Evolutionary conservation across 2,329 filamentous ascomycete genomes (phyloP).

Genomic region (Diplodia mutila): DNA sequence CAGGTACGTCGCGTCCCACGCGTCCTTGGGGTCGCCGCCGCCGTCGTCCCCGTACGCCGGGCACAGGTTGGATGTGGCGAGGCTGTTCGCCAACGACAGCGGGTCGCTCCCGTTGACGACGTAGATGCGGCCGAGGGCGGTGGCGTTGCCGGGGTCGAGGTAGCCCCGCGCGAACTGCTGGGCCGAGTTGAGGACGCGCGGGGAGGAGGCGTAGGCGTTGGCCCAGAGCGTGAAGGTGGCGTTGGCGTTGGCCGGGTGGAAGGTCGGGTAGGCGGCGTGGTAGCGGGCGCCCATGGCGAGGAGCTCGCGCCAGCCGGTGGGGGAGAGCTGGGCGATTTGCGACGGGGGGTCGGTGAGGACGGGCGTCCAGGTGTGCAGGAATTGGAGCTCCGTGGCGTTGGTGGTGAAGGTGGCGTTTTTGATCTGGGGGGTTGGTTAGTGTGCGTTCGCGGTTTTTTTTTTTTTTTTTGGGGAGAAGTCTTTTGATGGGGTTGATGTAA

Average conservation of each 20-base stretch:
- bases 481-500: no score
- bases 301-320: conserved; percentile 66
- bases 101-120: conserved; percentile 62
- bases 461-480: no score
- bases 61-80: conserved; percentile 66
- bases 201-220: conserved; percentile 61
- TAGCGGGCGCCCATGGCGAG: conserved; percentile 60
- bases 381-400: conserved; percentile 55
- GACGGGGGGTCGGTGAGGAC: conserved; percentile 58
- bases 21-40: conserved; percentile 51
- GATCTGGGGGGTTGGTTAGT: conserved; percentile 47
- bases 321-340: conserved; percentile 63
- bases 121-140: conserved; percentile 59
- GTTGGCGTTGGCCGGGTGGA: conserved; percentile 52
- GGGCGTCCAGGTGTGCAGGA: conserved; percentile 63
- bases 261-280: conserved; percentile 49
- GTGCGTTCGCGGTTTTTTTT: neutral
- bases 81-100: conserved; percentile 58
- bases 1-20: conserved; percentile 58
- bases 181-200: conserved; percentile 65
- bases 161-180: conserved; percentile 65
- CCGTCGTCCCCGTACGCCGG: conserved; percentile 61
- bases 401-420: conserved; percentile 59
- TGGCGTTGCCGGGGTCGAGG: conserved; percentile 53
- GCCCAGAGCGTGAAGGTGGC: conserved; percentile 64